These are phyloP conservation scores for Aquilaria yunnanensis DNA, from an alignment of 345 rosid genomes.

Conservation along the genomic window DNA sequence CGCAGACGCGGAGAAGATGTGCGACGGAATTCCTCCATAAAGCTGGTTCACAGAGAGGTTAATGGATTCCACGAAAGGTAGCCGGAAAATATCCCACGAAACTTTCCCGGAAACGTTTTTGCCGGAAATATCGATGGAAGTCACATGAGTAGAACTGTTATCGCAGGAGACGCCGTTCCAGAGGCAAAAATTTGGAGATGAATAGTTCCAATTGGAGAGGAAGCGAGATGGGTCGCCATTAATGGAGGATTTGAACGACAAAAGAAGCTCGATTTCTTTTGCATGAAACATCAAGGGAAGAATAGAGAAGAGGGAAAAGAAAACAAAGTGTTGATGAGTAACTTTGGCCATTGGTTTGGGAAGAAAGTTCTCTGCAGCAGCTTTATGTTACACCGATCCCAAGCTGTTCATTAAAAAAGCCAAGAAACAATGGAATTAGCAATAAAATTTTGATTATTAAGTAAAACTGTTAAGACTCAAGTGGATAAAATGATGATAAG, in stretches of 20 bases:
- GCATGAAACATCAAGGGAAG: constrained; percentile 23
- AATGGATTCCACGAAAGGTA: constrained; percentile 46
- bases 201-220: constrained; percentile 54
- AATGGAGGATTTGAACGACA: constrained; percentile 58
- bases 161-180: constrained; percentile 76
- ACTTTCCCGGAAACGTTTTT: constrained; percentile 63
- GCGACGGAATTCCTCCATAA: constrained; percentile 42
- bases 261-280: constrained; percentile 52
- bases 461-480: too few relatives aligned
- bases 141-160: constrained; percentile 37
- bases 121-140: constrained; percentile 39
- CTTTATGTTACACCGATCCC: constrained; percentile 28
- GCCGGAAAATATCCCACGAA: constrained; percentile 35
- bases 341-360: constrained; percentile 16
- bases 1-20: constrained; percentile 33
- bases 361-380: constrained; percentile 15
- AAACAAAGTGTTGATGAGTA: constrained; percentile 20
- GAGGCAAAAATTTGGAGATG: constrained; percentile 43
- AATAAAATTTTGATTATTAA: constrained; percentile 7
- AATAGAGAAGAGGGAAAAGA: constrained; percentile 31
- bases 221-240: constrained; percentile 63
- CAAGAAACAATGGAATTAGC: background rate
- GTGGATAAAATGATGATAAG: too few relatives aligned
- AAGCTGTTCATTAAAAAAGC: constrained; percentile 29
- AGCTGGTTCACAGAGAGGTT: constrained; percentile 67